A percentile compares a stretch with the other conserved stretches of the same genome.
phyloP scores from a whole-genome alignment of 2,329 filamentous ascomycete species.

The Pyricularia grisea region DNA sequence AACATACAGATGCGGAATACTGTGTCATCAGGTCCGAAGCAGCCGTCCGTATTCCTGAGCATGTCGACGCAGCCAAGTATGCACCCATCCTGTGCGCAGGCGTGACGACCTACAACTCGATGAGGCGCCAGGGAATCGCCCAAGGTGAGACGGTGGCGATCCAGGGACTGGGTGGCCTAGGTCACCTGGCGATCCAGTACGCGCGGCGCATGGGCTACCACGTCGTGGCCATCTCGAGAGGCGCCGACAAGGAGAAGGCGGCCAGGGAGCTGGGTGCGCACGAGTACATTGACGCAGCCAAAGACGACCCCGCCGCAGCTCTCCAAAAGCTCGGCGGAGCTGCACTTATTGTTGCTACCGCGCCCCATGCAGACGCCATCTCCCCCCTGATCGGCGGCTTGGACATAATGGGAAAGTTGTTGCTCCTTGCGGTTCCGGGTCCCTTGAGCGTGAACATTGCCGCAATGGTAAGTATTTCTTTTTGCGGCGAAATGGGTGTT shows the following conservation, averaged over 20 bases:
- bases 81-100: slow-evolving; percentile 57
- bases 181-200: slow-evolving; percentile 70
- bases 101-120: slow-evolving; percentile 53
- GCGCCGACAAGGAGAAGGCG: slow-evolving; percentile 58
- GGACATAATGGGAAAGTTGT: slow-evolving; percentile 43
- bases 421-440: slow-evolving; percentile 47
- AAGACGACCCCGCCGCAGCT: slow-evolving; percentile 35
- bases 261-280: slow-evolving; percentile 53
- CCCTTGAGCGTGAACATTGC: slow-evolving; percentile 32
- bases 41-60: slow-evolving; percentile 42
- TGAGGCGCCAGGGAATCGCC: slow-evolving; percentile 43
- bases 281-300: slow-evolving; percentile 50
- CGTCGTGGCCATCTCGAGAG: slow-evolving; percentile 55
- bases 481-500: neutral
- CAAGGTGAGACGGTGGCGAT: slow-evolving; percentile 45
- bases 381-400: slow-evolving; percentile 43
- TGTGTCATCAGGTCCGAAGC: slow-evolving; percentile 51
- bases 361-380: slow-evolving; percentile 49
- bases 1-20: slow-evolving; percentile 42
- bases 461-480: slow-evolving; percentile 26
- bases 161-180: slow-evolving; percentile 67
- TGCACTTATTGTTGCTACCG: slow-evolving; percentile 51
- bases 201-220: slow-evolving; percentile 68
- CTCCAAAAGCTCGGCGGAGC: slow-evolving; percentile 49
- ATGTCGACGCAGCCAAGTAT: slow-evolving; percentile 39